These are phyloP conservation scores for Cytospora schulzeri DNA, from an alignment of 2,329 filamentous ascomycete species.

Conservation along the genomic window DNA sequence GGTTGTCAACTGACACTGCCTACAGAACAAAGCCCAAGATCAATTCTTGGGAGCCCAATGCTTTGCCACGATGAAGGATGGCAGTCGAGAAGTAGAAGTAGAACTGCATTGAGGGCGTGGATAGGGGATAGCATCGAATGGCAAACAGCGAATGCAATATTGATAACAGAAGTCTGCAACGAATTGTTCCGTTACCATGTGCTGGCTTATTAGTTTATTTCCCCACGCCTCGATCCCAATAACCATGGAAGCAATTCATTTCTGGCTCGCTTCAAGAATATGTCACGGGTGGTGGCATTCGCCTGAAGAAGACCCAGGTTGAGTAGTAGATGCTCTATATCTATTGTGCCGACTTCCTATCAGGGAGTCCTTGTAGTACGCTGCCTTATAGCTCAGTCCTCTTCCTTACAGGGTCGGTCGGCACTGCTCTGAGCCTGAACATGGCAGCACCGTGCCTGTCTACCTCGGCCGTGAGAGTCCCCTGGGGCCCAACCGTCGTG, in stretches of 20 bases:
- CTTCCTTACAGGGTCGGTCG: conserved; percentile 36
- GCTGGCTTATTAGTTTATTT: background rate
- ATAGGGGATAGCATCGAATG: conserved; percentile 3
- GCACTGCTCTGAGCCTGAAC: conserved; percentile 46
- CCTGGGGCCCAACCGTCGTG: conserved; percentile 41
- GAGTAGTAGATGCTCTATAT: background rate
- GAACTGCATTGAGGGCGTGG: conserved; percentile 28
- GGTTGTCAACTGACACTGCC: background rate
- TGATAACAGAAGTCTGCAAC: background rate
- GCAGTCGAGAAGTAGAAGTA: background rate
- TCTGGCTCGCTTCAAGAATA: background rate
- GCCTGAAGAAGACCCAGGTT: background rate
- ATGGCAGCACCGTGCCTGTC: conserved; percentile 52
- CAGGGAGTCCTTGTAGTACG: background rate
- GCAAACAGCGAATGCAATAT: background rate
- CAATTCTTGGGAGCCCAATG: conserved; percentile 38
- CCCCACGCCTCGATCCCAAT: background rate
- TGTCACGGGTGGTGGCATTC: background rate
- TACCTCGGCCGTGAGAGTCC: conserved; percentile 47
- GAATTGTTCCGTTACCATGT: background rate
- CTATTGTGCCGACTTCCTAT: background rate
- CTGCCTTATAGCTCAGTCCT: conserved; percentile 45
- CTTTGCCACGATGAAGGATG: conserved; percentile 20
- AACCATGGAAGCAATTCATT: background rate
- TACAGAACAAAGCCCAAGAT: conserved; percentile 41